These are phyloP conservation scores for Neocucurbitaria cava DNA, from an alignment of 2,329 filamentous ascomycete genomes.

Conservation along the genomic window DNA sequence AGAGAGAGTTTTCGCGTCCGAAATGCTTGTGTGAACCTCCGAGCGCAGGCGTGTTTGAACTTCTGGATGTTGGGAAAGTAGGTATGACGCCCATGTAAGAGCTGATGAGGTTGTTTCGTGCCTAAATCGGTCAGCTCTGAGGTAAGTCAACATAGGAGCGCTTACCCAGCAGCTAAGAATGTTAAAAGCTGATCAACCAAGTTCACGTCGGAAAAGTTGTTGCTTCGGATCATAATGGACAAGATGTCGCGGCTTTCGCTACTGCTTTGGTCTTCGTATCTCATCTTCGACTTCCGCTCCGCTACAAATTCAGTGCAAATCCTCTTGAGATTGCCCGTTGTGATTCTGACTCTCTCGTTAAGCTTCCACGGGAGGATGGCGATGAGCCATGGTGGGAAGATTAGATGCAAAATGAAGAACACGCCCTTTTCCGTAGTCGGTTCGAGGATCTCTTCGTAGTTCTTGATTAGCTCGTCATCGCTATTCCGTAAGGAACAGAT, in stretches of 20 bases:
- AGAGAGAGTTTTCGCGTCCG: slow-evolving; percentile 45
- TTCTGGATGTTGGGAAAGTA: slow-evolving; percentile 70
- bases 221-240: slow-evolving; percentile 59
- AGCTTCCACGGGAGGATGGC: slow-evolving; percentile 56
- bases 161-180: slow-evolving; percentile 62
- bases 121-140: slow-evolving; percentile 22
- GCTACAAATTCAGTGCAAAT: slow-evolving; percentile 57
- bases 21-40: slow-evolving; percentile 70
- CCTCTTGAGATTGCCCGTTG: slow-evolving; percentile 45
- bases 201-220: slow-evolving; percentile 60
- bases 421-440: slow-evolving; percentile 57
- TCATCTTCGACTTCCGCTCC: slow-evolving; percentile 55
- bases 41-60: slow-evolving; percentile 71
- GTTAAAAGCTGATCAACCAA: slow-evolving; percentile 64
- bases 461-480: slow-evolving; percentile 51
- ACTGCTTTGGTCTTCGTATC: slow-evolving; percentile 35
- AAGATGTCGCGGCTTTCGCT: slow-evolving; percentile 52
- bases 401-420: slow-evolving; percentile 52
- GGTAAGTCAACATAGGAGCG: neutral
- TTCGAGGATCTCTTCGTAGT: slow-evolving; percentile 54
- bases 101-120: slow-evolving; percentile 81
- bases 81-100: slow-evolving; percentile 77
- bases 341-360: slow-evolving; percentile 50
- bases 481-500: slow-evolving; percentile 51
- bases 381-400: slow-evolving; percentile 49